These are phyloP conservation scores for Mycotypha africana DNA, from an alignment of 371 early-diverging fungal species.

Conservation along the genomic window DNA sequence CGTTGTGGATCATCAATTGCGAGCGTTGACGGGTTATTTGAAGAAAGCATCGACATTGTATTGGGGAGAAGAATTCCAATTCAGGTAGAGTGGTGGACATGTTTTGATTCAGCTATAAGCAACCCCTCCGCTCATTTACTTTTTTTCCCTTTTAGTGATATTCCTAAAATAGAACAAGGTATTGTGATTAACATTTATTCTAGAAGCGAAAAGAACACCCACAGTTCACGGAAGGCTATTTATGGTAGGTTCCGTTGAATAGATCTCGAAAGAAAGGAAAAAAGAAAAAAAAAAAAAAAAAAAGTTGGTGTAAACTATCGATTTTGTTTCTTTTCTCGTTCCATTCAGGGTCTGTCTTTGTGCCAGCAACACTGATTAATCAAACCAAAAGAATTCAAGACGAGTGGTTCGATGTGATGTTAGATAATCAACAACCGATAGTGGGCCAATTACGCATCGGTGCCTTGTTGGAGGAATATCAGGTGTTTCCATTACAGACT, in stretches of 20 bases:
- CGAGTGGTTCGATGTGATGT: constrained; percentile 47
- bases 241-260: no score
- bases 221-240: no score
- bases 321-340: neutral
- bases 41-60: constrained; percentile 28
- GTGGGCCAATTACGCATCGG: constrained; percentile 55
- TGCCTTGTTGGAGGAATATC: constrained; percentile 51
- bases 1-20: constrained; percentile 47
- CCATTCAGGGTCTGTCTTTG: constrained; percentile 13
- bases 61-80: constrained; percentile 44
- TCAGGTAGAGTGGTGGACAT: constrained; percentile 33
- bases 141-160: constrained; percentile 30
- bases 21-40: constrained; percentile 40
- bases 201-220: constrained; percentile 35
- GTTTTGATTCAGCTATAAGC: no score
- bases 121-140: no score
- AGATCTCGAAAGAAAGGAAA: no score
- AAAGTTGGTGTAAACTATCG: constrained; percentile 3
- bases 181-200: constrained; percentile 39
- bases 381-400: constrained; percentile 20
- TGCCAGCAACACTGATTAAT: constrained; percentile 22
- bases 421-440: constrained; percentile 21
- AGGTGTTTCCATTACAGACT: constrained; percentile 34
- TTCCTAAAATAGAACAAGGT: constrained; percentile 35
- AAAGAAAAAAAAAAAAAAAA: constrained; percentile 31